These are phyloP conservation scores for Leptodermis oblonga DNA, from an alignment of 257 asterid genomes.

Conservation along the genomic window DNA sequence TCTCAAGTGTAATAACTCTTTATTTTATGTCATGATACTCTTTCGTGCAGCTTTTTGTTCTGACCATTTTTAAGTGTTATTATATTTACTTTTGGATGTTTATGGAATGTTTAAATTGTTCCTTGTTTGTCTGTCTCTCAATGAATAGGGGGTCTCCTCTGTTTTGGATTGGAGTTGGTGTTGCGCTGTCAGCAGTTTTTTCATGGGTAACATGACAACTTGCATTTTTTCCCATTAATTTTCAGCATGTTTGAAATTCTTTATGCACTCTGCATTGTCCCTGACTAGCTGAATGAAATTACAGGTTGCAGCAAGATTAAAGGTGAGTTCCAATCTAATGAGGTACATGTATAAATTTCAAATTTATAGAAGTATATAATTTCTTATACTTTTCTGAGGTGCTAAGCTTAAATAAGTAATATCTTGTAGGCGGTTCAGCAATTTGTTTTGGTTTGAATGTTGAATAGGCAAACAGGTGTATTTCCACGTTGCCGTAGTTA, in stretches of 20 bases:
- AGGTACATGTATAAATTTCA: conserved; percentile 15
- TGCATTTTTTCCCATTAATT: conserved; percentile 4
- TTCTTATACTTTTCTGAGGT: background rate
- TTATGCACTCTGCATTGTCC: conserved; percentile 9
- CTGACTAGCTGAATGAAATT: conserved; percentile 25
- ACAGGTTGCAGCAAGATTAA: conserved; percentile 69
- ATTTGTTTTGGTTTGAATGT: background rate
- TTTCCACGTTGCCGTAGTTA: background rate
- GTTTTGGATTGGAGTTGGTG: conserved; percentile 97
- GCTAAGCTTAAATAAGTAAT: background rate
- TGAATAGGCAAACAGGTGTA: background rate
- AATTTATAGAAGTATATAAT: background rate
- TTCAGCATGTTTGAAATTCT: background rate
- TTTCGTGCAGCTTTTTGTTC: conserved; percentile 8
- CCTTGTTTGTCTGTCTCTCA: conserved; percentile 12
- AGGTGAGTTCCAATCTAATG: conserved; percentile 50
- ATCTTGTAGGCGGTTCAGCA: background rate
- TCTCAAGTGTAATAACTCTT: conserved; percentile 56
- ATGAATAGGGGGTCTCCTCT: conserved; percentile 80
- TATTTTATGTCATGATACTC: conserved; percentile 9
- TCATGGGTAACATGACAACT: conserved; percentile 55
- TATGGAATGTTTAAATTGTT: conserved; percentile 3
- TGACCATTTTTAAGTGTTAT: background rate
- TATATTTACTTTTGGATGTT: background rate
- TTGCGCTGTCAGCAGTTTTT: conserved; percentile 83